These are phyloP conservation scores for Vigna angularis DNA, from an alignment of 306 rosid genomes.

Conservation along the genomic window DNA sequence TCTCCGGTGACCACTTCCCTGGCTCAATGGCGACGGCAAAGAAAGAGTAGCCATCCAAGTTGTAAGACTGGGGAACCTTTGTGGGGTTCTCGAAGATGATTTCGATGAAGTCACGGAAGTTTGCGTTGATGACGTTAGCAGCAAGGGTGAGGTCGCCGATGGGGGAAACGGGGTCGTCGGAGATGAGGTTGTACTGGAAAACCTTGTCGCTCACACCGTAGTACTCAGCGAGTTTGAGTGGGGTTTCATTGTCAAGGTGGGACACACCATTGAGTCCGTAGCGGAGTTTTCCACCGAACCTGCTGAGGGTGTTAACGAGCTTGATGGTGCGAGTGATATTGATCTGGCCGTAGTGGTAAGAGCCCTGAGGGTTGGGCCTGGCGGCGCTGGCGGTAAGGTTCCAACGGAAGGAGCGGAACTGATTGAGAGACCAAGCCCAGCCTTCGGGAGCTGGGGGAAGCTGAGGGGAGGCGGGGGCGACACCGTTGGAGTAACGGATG, in stretches of 20 bases:
- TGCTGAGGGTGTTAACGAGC: conserved; percentile 53
- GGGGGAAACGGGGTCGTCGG: conserved; percentile 37
- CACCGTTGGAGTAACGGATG: conserved; percentile 52
- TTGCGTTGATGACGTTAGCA: conserved; percentile 61
- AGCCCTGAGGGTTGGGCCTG: conserved; percentile 94
- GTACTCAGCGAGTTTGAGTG: conserved; percentile 84
- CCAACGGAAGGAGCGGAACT: conserved; percentile 88
- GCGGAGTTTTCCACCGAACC: conserved; percentile 64
- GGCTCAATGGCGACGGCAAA: conserved; percentile 71
- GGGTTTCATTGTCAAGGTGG: conserved; percentile 65
- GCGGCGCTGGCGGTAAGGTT: conserved; percentile 92
- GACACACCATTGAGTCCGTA: conserved; percentile 77
- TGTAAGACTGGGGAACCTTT: conserved; percentile 71
- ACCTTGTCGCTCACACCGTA: conserved; percentile 53
- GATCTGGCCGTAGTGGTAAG: conserved; percentile 80
- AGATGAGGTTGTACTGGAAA: conserved; percentile 59
- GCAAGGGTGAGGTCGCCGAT: not conserved
- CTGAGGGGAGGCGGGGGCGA: conserved; percentile 50
- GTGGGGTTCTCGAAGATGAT: conserved; percentile 83
- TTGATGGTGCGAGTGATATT: conserved; percentile 82
- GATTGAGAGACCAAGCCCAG: conserved; percentile 91
- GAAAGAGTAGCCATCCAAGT: conserved; percentile 75
- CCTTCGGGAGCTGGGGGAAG: conserved; percentile 65
- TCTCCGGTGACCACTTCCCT: conserved; percentile 75
- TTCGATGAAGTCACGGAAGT: conserved; percentile 66